Conservation (phyloP, 2,329 filamentous ascomycete species). For the Trematosphaeria pertusa region DNA sequence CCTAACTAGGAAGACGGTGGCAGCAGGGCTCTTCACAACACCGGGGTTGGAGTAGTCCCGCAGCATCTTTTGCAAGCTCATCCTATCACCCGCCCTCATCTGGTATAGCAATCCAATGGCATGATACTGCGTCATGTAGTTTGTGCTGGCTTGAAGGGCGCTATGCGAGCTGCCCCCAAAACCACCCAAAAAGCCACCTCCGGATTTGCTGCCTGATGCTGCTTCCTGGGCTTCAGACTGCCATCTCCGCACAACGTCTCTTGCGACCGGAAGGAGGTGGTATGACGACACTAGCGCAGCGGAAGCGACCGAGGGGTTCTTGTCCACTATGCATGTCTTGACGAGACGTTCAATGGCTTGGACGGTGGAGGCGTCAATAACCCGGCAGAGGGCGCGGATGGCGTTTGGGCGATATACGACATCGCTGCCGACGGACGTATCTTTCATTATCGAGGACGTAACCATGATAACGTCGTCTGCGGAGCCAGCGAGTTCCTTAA, state of each 20-base stretch:
- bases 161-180: constrained; percentile 82
- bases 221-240: constrained; percentile 98
- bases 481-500: constrained; percentile 95
- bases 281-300: constrained; percentile 96
- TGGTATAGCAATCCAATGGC: constrained; percentile 97
- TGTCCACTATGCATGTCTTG: constrained; percentile 99
- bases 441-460: constrained; percentile 99
- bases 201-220: constrained; percentile 86
- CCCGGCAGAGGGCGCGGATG: constrained; percentile 91
- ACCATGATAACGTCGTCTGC: constrained; percentile 99
- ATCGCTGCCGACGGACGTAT: constrained; percentile 93
- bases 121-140: constrained; percentile 98
- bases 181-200: constrained; percentile 86
- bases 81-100: constrained; percentile 96
- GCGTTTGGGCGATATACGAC: constrained; percentile 85
- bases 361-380: constrained; percentile 93
- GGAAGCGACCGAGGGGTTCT: constrained; percentile 95
- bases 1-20: constrained; percentile 89
- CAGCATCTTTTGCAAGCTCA: constrained; percentile 99
- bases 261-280: constrained; percentile 93
- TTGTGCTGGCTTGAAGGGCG: constrained; percentile 75
- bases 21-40: constrained; percentile 92
- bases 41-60: constrained; percentile 94
- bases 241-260: constrained; percentile 95
- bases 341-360: constrained; percentile 98